These are phyloP conservation scores for Potentilla sterilis DNA, from an alignment of 306 rosid genomes.

Conservation along the genomic window DNA sequence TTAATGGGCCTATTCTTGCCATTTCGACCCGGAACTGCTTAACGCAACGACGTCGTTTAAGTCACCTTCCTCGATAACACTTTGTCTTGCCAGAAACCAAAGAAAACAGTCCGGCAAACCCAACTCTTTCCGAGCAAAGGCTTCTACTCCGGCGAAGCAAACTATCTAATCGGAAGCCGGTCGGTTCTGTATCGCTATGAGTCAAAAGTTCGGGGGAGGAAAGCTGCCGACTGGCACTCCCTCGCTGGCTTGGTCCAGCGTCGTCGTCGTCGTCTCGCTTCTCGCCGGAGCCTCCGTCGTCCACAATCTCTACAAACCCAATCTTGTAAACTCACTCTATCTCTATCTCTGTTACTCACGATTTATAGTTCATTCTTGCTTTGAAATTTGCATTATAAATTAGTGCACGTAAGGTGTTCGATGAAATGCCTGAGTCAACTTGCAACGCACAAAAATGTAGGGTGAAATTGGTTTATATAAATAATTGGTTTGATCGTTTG, in stretches of 20 bases:
- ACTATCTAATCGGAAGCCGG: neutral
- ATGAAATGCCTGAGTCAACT: slow-evolving; percentile 6
- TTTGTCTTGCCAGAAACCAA: neutral
- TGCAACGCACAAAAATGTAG: neutral
- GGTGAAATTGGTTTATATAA: neutral
- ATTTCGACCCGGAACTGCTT: neutral
- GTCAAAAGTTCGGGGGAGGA: slow-evolving; percentile 27
- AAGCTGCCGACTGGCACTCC: slow-evolving; percentile 32
- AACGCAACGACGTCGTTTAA: neutral
- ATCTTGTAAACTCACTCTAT: slow-evolving; percentile 12
- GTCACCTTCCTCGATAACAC: neutral
- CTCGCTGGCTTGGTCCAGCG: slow-evolving; percentile 29
- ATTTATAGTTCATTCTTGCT: neutral
- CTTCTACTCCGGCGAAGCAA: neutral
- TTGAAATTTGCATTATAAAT: neutral
- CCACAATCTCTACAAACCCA: slow-evolving; percentile 32
- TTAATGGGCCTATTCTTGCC: neutral
- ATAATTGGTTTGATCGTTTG: neutral
- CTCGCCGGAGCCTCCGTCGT: slow-evolving; percentile 36
- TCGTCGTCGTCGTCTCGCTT: slow-evolving; percentile 30
- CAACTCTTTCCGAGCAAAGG: neutral
- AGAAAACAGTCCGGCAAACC: neutral
- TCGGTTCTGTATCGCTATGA: slow-evolving; percentile 5
- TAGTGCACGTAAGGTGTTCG: slow-evolving; percentile 20
- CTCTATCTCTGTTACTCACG: too few relatives aligned